phyloP scores from a whole-genome alignment of 1,284 basidiomycete genomes.

The Moesziomyces antarcticus region DNA sequence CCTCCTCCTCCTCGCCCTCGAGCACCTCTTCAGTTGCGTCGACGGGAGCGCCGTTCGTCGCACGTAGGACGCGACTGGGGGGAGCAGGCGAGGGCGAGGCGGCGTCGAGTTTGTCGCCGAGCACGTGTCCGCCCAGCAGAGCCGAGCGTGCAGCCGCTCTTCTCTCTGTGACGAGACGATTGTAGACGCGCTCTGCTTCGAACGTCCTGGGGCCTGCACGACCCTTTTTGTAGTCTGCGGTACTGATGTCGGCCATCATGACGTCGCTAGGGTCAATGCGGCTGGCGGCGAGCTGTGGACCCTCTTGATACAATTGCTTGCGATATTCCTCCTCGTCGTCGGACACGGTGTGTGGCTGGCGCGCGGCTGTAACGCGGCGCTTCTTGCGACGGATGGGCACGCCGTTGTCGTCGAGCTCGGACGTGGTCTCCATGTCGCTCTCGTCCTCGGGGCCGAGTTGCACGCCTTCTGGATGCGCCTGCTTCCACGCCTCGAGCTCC shows the following conservation, averaged over 20 bases:
- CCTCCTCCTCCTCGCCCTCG: slow-evolving; percentile 29
- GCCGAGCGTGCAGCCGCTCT: slow-evolving; percentile 33
- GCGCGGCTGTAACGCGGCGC: slow-evolving; percentile 9
- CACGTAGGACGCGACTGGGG: slow-evolving; percentile 13
- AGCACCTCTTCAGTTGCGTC: slow-evolving; percentile 20
- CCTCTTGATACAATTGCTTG: slow-evolving; percentile 33
- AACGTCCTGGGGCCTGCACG: slow-evolving; percentile 61
- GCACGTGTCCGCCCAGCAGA: slow-evolving; percentile 34
- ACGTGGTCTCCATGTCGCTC: slow-evolving; percentile 46
- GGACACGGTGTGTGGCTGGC: slow-evolving; percentile 48
- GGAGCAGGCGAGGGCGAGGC: slow-evolving; percentile 30
- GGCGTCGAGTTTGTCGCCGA: slow-evolving; percentile 28
- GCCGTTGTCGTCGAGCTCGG: slow-evolving; percentile 38
- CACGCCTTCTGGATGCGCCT: slow-evolving; percentile 35
- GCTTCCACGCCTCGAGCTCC: slow-evolving; percentile 35
- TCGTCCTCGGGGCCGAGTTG: slow-evolving; percentile 37
- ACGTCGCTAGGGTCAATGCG: slow-evolving; percentile 35
- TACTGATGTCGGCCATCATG: slow-evolving; percentile 51
- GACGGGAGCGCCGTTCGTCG: slow-evolving; percentile 23
- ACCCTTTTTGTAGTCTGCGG: slow-evolving; percentile 49
- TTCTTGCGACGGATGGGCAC: slow-evolving; percentile 35
- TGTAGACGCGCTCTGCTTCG: slow-evolving; percentile 56
- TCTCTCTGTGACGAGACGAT: slow-evolving; percentile 46
- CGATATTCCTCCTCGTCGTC: slow-evolving; percentile 57
- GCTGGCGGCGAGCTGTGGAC: slow-evolving; percentile 28